Percentiles rank a stretch among this genome's conserved stretches.
phyloP scores from a whole-genome alignment of 345 rosid species.

The Populus euphratica region DNA sequence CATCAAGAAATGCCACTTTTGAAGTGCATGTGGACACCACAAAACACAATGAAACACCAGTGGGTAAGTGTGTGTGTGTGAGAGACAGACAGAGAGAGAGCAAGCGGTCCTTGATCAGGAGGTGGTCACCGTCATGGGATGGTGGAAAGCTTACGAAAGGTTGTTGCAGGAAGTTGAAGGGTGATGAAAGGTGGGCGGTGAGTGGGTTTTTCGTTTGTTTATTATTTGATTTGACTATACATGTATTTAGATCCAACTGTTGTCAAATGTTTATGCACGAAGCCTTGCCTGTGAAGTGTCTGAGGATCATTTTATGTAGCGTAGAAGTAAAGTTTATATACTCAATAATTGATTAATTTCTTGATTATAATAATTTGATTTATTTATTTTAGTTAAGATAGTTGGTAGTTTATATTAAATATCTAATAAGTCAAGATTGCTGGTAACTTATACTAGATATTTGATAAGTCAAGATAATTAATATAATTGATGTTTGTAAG shows the following conservation, averaged over 20 bases:
- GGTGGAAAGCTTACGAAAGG: slow-evolving; percentile 37
- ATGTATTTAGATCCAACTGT: neutral
- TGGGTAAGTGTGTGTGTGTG: too few relatives aligned
- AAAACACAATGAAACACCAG: neutral
- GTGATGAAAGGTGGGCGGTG: slow-evolving; percentile 40
- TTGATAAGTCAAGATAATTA: too few relatives aligned
- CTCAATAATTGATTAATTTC: too few relatives aligned
- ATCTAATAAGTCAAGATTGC: too few relatives aligned
- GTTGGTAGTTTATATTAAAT: rapidly evolving
- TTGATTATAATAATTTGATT: too few relatives aligned
- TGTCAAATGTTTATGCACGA: neutral
- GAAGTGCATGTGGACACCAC: slow-evolving; percentile 35
- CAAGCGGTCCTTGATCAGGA: slow-evolving; percentile 23
- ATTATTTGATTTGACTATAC: neutral
- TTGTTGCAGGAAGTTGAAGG: slow-evolving; percentile 31
- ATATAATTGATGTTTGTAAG: rapidly evolving
- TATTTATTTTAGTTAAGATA: too few relatives aligned
- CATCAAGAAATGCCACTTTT: slow-evolving; percentile 9
- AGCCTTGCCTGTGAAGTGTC: too few relatives aligned
- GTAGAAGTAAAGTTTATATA: too few relatives aligned
- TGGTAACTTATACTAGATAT: rapidly evolving
- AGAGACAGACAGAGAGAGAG: neutral
- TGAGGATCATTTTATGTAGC: too few relatives aligned
- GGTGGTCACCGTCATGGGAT: slow-evolving; percentile 32
- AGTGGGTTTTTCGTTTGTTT: neutral